phyloP scores from a whole-genome alignment of 208 protist genomes.

The Jaenimonas drosophilae region DNA sequence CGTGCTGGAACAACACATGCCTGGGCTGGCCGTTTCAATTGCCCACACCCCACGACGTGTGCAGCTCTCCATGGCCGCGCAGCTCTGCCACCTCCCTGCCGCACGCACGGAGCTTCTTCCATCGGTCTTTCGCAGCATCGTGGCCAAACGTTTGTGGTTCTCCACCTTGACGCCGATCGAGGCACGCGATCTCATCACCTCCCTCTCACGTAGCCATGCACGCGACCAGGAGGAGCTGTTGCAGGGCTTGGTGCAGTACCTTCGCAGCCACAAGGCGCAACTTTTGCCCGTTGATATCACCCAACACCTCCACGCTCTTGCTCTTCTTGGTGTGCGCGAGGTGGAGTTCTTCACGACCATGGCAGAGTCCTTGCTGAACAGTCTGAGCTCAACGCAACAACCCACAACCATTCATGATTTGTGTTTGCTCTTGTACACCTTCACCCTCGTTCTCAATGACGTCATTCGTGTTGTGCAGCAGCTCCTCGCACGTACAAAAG shows the following conservation, averaged over 20 bases:
- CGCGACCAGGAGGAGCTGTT: slow-evolving; percentile 27
- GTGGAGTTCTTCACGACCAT: slow-evolving; percentile 62
- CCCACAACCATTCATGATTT: slow-evolving; percentile 69
- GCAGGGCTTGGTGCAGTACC: slow-evolving; percentile 42
- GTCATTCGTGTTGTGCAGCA: slow-evolving; percentile 78
- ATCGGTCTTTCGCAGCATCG: slow-evolving; percentile 38
- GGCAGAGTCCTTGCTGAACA: slow-evolving; percentile 45
- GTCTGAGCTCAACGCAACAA: slow-evolving; percentile 9
- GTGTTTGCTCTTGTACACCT: slow-evolving; percentile 59
- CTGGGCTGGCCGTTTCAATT: slow-evolving; percentile 41
- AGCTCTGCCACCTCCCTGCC: slow-evolving; percentile 33
- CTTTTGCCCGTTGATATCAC: slow-evolving; percentile 41
- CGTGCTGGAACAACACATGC: slow-evolving; percentile 53
- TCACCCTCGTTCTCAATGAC: slow-evolving; percentile 71
- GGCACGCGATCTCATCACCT: slow-evolving; percentile 29
- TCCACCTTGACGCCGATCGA: slow-evolving; percentile 31
- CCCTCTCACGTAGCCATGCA: slow-evolving; percentile 30
- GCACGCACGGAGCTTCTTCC: slow-evolving; percentile 34
- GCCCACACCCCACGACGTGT: slow-evolving; percentile 35
- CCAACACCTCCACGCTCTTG: slow-evolving; percentile 41
- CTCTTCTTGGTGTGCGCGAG: slow-evolving; percentile 49
- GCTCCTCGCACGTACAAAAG: slow-evolving; percentile 62
- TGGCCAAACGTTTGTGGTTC: slow-evolving; percentile 31
- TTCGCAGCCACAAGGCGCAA: slow-evolving; percentile 21
- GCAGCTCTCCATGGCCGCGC: slow-evolving; percentile 45